Evolutionary conservation across 129 eudicot genomes (phyloP).

Genomic region (Flaveria ramosissima): DNA sequence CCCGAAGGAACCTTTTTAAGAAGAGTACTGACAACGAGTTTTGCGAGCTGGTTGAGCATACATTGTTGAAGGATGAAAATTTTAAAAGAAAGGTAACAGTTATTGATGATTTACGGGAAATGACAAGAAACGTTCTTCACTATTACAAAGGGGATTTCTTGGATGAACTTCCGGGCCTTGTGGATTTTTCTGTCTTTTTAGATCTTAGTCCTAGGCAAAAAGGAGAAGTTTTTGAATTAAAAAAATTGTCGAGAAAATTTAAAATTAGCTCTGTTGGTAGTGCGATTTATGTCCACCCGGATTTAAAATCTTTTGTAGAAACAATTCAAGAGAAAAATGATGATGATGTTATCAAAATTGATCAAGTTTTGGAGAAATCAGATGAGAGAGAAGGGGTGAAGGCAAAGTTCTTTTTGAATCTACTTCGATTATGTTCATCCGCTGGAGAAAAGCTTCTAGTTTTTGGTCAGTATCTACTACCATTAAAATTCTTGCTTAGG

Average conservation of each 20-base stretch:
- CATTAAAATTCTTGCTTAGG: conserved; percentile 68
- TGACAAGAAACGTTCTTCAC: conserved; percentile 80
- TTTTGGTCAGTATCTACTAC: conserved; percentile 77
- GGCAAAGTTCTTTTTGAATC: conserved; percentile 68
- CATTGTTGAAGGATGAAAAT: conserved; percentile 37
- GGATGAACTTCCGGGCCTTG: conserved; percentile 85
- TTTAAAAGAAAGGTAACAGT: conserved; percentile 38
- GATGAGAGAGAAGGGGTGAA: conserved; percentile 80
- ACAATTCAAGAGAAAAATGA: conserved; percentile 46
- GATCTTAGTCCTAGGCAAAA: conserved; percentile 62
- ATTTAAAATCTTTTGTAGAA: conserved; percentile 48
- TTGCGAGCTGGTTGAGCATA: conserved; percentile 41
- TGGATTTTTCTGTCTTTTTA: conserved; percentile 76
- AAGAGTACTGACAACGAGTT: conserved; percentile 39
- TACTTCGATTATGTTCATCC: conserved; percentile 38
- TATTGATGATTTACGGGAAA: conserved; percentile 41
- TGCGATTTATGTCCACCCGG: conserved; percentile 80
- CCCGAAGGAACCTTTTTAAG: conserved; percentile 42
- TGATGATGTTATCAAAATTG: conserved; percentile 43
- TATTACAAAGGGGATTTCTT: conserved; percentile 88
- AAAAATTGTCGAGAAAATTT: conserved; percentile 50
- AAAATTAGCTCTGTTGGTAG: conserved; percentile 64
- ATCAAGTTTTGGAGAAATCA: conserved; percentile 50
- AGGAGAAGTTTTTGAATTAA: conserved; percentile 46
- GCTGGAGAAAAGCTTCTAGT: conserved; percentile 77